Evolutionary conservation across 495 filamentous ascomycete species (phyloP).

Genomic region (Amphirosellinia nigrospora): DNA sequence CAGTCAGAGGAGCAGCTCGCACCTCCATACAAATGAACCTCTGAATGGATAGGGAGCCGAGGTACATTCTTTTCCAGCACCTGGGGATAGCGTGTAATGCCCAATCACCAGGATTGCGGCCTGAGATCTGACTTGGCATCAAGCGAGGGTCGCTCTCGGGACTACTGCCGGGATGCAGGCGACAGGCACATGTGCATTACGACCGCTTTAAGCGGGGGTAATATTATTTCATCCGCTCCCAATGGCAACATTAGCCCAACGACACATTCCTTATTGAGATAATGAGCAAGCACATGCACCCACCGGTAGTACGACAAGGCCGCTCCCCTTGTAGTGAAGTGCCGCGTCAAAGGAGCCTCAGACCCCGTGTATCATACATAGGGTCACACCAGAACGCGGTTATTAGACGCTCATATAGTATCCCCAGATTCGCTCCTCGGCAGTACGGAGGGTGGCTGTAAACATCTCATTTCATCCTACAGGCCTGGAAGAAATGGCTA

Average conservation of each 20-base stretch:
- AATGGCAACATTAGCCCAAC: not conserved
- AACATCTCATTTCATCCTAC: conserved; percentile 18
- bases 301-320: not conserved
- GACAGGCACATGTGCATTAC: conserved; percentile 21
- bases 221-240: conserved; percentile 14
- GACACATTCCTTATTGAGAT: conserved; percentile 5
- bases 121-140: conserved; percentile 4
- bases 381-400: not conserved
- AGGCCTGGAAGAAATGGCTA: conserved; percentile 27
- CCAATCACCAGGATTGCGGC: conserved; percentile 11
- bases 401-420: conserved; percentile 17
- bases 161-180: conserved; percentile 23
- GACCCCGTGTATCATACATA: conserved; percentile 1
- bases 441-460: not conserved
- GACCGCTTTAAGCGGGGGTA: conserved; percentile 23
- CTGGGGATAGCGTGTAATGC: conserved; percentile 2
- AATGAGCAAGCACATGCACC: not conserved
- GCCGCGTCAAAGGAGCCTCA: conserved; percentile 13
- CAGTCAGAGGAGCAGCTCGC: not conserved
- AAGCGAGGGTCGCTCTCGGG: conserved; percentile 11
- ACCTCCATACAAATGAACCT: too few species aligned
- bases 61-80: not conserved
- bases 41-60: not conserved
- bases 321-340: conserved; percentile 1
- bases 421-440: conserved; percentile 19